These are phyloP conservation scores for Corymbia calophylla DNA, from an alignment of 441 rosid genomes.

Conservation along the genomic window DNA sequence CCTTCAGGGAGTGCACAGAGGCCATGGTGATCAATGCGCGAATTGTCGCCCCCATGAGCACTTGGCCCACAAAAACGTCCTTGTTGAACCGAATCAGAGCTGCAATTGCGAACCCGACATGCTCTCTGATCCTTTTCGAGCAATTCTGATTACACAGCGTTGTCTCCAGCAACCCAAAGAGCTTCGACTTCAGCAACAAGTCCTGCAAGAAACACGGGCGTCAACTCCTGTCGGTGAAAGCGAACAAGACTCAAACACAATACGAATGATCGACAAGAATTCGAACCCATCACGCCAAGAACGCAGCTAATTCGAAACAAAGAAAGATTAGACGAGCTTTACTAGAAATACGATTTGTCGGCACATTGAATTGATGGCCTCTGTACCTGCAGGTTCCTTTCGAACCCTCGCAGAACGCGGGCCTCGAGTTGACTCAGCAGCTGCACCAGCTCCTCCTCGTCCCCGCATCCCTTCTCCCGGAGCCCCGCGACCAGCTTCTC, in stretches of 20 bases:
- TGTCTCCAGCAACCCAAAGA: constrained; percentile 22
- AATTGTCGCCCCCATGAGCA: constrained; percentile 33
- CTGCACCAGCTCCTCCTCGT: constrained; percentile 28
- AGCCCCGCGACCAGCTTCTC: constrained; percentile 26
- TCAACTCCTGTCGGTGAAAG: not conserved
- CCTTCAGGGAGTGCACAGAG: constrained; percentile 23
- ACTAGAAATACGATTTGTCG: not conserved
- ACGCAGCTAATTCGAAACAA: not conserved
- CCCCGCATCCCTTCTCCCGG: constrained; percentile 1
- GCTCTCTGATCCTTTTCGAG: constrained; percentile 30
- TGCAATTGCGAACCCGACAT: constrained; percentile 27
- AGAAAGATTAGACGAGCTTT: not conserved
- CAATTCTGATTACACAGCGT: constrained; percentile 23
- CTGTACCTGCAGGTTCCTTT: constrained; percentile 21
- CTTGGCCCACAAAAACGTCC: constrained; percentile 64
- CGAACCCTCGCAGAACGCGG: constrained; percentile 41
- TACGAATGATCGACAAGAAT: not conserved
- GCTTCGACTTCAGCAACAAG: constrained; percentile 36
- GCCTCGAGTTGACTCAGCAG: constrained; percentile 34
- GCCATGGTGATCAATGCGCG: constrained; percentile 36
- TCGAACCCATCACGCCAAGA: not conserved
- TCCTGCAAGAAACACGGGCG: constrained; percentile 17
- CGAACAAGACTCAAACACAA: not conserved
- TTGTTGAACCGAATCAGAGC: constrained; percentile 53
- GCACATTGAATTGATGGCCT: not conserved